These are phyloP conservation scores for Podospora sp. DNA, from an alignment of 495 filamentous ascomycete species.

Conservation along the genomic window DNA sequence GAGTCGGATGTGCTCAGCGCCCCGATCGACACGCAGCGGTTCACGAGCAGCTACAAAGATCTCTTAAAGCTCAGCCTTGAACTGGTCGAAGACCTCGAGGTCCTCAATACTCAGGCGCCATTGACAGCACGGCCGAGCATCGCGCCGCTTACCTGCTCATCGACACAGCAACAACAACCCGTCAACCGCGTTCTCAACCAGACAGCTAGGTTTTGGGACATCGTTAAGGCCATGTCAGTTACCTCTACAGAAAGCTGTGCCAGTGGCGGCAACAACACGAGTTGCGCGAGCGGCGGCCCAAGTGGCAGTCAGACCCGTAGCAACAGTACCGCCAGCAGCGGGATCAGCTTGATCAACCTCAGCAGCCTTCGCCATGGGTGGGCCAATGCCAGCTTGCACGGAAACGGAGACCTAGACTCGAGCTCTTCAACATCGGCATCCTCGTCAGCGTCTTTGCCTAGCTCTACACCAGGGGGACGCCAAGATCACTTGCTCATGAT, in stretches of 20 bases:
- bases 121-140: conserved; percentile 4
- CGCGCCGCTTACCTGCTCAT: conserved; percentile 10
- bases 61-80: conserved; percentile 16
- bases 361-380: conserved; percentile 10
- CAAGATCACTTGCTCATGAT: conserved; percentile 17
- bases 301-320: conserved; percentile 12
- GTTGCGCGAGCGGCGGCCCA: conserved; percentile 2
- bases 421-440: conserved; percentile 2
- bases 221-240: conserved; percentile 18
- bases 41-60: conserved; percentile 11
- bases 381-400: conserved; percentile 6
- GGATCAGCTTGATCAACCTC: conserved; percentile 12
- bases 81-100: conserved; percentile 15
- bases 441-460: conserved; percentile 1
- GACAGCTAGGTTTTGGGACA: conserved; percentile 16
- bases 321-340: conserved; percentile 11
- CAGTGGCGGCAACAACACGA: neutral
- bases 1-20: neutral
- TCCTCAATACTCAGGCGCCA: conserved; percentile 15
- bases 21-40: conserved; percentile 7
- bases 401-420: conserved; percentile 14
- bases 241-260: neutral
- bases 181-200: conserved; percentile 21
- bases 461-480: neutral
- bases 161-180: conserved; percentile 5